Conservation (phyloP, 306 rosid species). For the Crotalaria pallida region DNA sequence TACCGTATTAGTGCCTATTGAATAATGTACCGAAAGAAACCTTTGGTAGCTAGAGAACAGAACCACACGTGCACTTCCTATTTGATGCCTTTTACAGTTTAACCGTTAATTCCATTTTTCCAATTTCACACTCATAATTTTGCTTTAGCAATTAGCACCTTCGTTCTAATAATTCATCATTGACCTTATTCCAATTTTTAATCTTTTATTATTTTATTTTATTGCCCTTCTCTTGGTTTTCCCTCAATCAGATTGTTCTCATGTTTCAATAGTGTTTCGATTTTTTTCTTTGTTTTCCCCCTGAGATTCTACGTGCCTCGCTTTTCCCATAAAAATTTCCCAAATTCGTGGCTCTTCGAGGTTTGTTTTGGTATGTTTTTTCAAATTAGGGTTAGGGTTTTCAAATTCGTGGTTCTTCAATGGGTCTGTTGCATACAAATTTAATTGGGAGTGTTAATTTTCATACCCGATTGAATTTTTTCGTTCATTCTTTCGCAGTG, state of each 20-base stretch:
- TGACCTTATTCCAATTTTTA: not conserved
- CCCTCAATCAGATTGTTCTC: constrained; percentile 33
- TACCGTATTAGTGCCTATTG: too few species aligned
- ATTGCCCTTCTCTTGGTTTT: constrained; percentile 40
- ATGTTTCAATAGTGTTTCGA: constrained; percentile 41
- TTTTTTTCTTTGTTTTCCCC: not conserved
- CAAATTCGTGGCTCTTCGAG: constrained; percentile 28
- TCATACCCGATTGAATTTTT: not conserved
- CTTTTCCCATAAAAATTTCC: constrained; percentile 21
- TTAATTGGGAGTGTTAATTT: constrained; percentile 17
- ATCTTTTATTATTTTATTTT: not conserved
- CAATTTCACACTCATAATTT: not conserved
- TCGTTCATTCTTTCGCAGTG: not conserved
- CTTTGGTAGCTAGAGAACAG: not conserved
- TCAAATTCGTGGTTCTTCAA: constrained; percentile 25
- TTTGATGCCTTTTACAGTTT: constrained; percentile 18
- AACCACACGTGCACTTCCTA: constrained; percentile 11
- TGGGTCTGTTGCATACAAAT: constrained; percentile 20
- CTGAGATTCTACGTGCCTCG: not conserved
- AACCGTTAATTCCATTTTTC: not conserved
- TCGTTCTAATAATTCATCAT: not conserved
- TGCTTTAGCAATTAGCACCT: not conserved
- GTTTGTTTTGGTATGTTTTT: constrained; percentile 15
- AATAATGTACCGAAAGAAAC: too few species aligned
- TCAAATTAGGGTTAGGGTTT: constrained; percentile 48